Conservation (phyloP, 768 basidiomycete species). For the Rhodotorula kratochvilovae region DNA sequence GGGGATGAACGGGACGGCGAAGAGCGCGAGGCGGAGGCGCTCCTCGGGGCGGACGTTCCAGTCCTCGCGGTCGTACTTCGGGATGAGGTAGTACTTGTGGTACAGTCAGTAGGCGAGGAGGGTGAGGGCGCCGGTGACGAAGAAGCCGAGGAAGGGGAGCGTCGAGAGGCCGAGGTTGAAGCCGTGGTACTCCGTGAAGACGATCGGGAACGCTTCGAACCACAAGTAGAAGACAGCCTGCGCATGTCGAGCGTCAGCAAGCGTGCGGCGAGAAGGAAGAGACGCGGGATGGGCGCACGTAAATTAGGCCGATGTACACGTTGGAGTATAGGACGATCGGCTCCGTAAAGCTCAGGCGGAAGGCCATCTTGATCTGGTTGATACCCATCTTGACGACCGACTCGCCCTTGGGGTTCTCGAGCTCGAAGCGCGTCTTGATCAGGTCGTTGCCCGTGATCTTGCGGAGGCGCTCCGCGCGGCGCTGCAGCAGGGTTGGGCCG, state of each 20-base stretch:
- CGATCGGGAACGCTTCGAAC: constrained; percentile 43
- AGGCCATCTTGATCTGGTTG: constrained; percentile 43
- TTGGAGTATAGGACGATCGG: constrained; percentile 47
- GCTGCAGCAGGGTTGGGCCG: constrained; percentile 46
- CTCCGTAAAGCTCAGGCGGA: constrained; percentile 43
- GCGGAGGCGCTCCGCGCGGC: constrained; percentile 48
- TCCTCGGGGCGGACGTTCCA: constrained; percentile 24
- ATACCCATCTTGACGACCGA: neutral
- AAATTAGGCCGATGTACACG: constrained; percentile 43
- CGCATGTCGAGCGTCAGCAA: neutral
- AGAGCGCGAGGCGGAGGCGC: constrained; percentile 33
- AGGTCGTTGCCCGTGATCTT: constrained; percentile 48
- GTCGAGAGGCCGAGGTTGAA: constrained; percentile 36
- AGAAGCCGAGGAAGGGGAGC: constrained; percentile 44
- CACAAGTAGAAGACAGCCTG: neutral
- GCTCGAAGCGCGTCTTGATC: constrained; percentile 44
- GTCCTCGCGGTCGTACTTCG: constrained; percentile 3
- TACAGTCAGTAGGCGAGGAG: constrained; percentile 32
- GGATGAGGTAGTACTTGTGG: constrained; percentile 25
- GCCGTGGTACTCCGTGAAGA: constrained; percentile 44
- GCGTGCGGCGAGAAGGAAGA: neutral
- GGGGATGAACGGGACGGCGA: constrained; percentile 26
- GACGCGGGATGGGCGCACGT: constrained; percentile 25
- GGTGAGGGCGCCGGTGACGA: constrained; percentile 40
- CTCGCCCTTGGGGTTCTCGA: constrained; percentile 36